Percentiles rank a stretch among this genome's conserved stretches.
Evolutionary conservation across 2,329 filamentous ascomycete species (phyloP).

Genomic region (Immersiporthe knoxdaviesiana): DNA sequence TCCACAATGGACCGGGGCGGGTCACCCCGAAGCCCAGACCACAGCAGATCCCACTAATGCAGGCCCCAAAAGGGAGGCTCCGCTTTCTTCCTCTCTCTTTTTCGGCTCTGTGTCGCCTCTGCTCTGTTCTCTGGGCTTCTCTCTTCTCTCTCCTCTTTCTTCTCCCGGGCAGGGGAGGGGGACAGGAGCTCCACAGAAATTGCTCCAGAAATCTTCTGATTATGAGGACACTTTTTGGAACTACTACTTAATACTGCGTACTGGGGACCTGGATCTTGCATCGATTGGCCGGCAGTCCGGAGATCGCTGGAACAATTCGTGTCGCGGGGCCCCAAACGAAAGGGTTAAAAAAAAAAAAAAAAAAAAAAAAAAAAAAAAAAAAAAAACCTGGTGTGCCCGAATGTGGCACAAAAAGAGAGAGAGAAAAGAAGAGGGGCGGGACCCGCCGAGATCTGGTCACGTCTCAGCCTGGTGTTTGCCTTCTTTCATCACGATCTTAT

Average conservation of each 20-base stretch:
- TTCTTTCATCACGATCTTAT: background rate
- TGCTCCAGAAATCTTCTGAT: constrained; percentile 16
- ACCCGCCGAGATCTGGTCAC: constrained; percentile 7
- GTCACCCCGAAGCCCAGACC: constrained; percentile 23
- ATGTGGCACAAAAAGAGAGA: background rate
- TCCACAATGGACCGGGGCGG: constrained; percentile 13
- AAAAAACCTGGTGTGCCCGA: background rate
- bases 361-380: too few species aligned
- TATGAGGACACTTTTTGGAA: constrained; percentile 6
- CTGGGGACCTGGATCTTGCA: background rate
- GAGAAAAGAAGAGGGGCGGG: background rate
- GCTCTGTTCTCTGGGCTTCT: background rate
- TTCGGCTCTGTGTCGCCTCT: background rate
- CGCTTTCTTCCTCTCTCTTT: background rate
- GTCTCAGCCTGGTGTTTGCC: background rate
- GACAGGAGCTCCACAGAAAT: background rate
- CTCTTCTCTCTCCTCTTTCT: background rate
- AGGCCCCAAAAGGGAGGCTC: constrained; percentile 3
- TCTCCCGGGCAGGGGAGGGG: too few species aligned
- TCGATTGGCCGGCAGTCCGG: constrained; percentile 4
- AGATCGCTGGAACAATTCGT: constrained; percentile 12
- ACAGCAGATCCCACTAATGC: constrained; percentile 8
- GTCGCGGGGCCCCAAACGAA: constrained; percentile 16
- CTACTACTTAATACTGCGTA: background rate
- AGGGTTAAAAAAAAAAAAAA: too few species aligned